Base-by-base conservation (phyloP, 2,329 filamentous ascomycete genomes). In the Arthroderma sp. region DNA sequence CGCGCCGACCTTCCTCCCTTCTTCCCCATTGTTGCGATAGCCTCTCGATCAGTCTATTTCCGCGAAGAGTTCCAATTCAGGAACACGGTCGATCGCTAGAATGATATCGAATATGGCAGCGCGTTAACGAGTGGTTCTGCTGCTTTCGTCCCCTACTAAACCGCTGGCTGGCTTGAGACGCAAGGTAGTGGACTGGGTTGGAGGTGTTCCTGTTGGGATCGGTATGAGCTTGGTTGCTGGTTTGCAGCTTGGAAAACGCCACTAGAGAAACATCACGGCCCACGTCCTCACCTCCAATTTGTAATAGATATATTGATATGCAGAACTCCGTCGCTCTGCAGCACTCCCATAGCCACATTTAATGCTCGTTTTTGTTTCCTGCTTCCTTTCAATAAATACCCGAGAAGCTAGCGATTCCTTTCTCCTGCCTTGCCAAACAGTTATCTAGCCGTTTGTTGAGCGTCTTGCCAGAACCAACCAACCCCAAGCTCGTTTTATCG, bases 1-100 rank as follows among this genome's bases (percentile, higher is more conserved):
- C 79, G 51, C 31, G 38, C 28, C 8, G 51, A 38, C 33, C 51
- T 54, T 25, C 44, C 44, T 37, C 28, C 17, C 17, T 54, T 54
- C 51, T 54, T 54, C 31, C 51, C 51, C 51, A 54, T 54, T 5
- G 44, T 31, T 35, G 44, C 44, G 25, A 19, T 17, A 5, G 8
- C 44, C 44, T 17, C 25, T 33, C 7, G 23, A 11, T 4, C 44
- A n/a, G 44, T 15, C 4, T 15, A n/a, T n/a, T 33, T n/a, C 7
- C 23, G 44, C 25, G 25, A 44, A 28, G 3, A 25, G 21, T 17
- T 35, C 44, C n/a, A 31, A 31, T 33, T 8, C 25, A 11, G n/a
- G n/a, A 17, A n/a, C 13, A 8, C 25, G 13, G 13, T 17, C 25
- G 44, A 51, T n/a, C 44, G n/a, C 8, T 9, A 43, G 39, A 43